Evolutionary conservation across 306 rosid genomes (phyloP).

Genomic region (Medicago ruthenica): DNA sequence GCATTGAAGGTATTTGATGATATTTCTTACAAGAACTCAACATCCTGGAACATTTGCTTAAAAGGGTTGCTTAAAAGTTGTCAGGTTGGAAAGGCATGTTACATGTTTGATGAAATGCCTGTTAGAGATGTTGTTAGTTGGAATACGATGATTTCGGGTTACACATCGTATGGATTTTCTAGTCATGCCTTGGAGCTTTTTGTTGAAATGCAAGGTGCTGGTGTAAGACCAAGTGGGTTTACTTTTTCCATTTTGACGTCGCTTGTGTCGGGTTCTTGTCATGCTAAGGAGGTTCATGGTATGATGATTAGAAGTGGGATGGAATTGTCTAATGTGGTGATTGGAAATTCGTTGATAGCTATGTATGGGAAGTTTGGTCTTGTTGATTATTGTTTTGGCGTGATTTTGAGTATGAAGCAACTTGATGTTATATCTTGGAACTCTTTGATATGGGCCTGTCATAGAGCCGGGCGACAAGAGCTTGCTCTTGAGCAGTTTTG

Average conservation of each 20-base stretch:
- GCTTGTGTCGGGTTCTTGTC: conserved; percentile 48
- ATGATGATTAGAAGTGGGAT: conserved; percentile 59
- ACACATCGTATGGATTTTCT: conserved; percentile 52
- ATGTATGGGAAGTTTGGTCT: conserved; percentile 79
- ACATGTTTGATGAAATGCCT: conserved; percentile 76
- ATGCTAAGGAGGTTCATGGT: conserved; percentile 78
- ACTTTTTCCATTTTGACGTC: conserved; percentile 74
- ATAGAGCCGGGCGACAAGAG: conserved; percentile 60
- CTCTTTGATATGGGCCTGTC: conserved; percentile 72
- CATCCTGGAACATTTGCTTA: conserved; percentile 71
- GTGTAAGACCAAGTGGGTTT: conserved; percentile 67
- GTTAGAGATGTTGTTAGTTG: conserved; percentile 77
- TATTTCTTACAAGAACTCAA: conserved; percentile 61
- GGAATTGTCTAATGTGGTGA: conserved; percentile 60
- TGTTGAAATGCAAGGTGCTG: conserved; percentile 62
- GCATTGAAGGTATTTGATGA: conserved; percentile 63
- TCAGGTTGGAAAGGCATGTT: conserved; percentile 49
- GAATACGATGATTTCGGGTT: conserved; percentile 79
- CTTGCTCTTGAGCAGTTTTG: conserved; percentile 67
- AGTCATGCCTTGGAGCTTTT: conserved; percentile 55
- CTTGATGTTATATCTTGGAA: conserved; percentile 82
- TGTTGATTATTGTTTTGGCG: conserved; percentile 61
- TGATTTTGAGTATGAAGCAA: conserved; percentile 64
- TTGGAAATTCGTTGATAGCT: conserved; percentile 75
- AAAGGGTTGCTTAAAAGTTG: conserved; percentile 63